Evolutionary conservation across 148 eudicot genomes (phyloP).

Genomic region (Fagopyrum tataricum): DNA sequence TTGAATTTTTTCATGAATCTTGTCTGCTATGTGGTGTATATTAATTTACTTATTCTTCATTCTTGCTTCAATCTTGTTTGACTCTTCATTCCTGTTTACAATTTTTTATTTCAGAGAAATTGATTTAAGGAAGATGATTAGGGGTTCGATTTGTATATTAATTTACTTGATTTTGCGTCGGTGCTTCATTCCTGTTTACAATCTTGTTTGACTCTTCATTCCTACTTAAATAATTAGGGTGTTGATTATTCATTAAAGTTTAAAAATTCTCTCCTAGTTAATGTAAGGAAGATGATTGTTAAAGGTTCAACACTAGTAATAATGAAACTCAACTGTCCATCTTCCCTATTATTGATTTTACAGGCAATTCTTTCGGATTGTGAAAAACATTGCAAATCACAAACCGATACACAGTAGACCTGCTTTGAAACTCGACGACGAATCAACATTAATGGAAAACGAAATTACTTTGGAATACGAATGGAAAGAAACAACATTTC

Average conservation of each 20-base stretch:
- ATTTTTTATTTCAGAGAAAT: background rate
- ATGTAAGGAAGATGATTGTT: constrained; percentile 8
- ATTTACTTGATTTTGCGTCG: too few relatives aligned
- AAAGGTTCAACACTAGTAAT: constrained; percentile 14
- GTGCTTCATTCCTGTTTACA: constrained; percentile 13
- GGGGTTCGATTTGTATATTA: too few relatives aligned
- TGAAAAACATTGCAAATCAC: too few relatives aligned
- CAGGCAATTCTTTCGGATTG: constrained; percentile 38
- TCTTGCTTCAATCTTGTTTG: too few relatives aligned
- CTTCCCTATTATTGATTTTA: constrained; percentile 19
- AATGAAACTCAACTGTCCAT: constrained; percentile 42
- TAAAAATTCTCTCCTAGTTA: too few relatives aligned
- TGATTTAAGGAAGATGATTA: background rate
- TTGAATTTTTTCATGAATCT: too few relatives aligned
- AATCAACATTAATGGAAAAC: too few relatives aligned
- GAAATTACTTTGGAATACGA: background rate
- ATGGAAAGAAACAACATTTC: background rate
- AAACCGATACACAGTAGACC: constrained; percentile 45
- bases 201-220: constrained; percentile 2
- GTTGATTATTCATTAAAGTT: background rate
- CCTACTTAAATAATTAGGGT: too few relatives aligned
- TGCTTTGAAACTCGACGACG: background rate
- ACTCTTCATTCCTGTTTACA: background rate
- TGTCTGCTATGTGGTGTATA: too few relatives aligned
- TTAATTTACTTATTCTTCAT: too few relatives aligned